A percentile compares a stretch with the other conserved stretches of the same genome.
Conservation (phyloP, 768 basidiomycete species). For the Tylopilus intermedius region DNA sequence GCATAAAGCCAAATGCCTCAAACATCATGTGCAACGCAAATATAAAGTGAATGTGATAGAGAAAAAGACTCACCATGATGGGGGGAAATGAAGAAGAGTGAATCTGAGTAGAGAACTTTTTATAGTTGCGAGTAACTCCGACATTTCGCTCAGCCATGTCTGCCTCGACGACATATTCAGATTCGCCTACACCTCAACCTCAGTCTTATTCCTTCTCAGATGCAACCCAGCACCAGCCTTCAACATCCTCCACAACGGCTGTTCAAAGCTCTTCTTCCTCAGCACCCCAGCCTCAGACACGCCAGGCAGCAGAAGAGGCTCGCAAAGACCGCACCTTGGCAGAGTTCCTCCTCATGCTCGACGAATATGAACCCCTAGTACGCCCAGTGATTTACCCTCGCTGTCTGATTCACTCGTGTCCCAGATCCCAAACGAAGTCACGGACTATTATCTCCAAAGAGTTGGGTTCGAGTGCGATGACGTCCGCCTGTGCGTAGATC, state of each 20-base stretch:
- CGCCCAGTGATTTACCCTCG: constrained; percentile 18
- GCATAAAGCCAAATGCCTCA: constrained; percentile 95
- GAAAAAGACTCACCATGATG: constrained; percentile 20
- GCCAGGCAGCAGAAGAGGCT: constrained; percentile 74
- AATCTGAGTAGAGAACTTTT: not conserved
- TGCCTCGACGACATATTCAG: constrained; percentile 27
- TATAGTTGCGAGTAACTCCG: constrained; percentile 32
- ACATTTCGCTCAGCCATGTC: constrained; percentile 29
- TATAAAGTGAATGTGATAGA: constrained; percentile 21
- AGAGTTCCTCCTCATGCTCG: constrained; percentile 92
- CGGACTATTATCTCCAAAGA: constrained; percentile 93
- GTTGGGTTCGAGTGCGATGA: constrained; percentile 97
- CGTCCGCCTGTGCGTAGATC: constrained; percentile 67
- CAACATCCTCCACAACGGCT: constrained; percentile 13
- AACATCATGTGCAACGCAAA: constrained; percentile 61
- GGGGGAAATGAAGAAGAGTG: not conserved
- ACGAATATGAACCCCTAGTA: constrained; percentile 94
- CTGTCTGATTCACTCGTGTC: not conserved
- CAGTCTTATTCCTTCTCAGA: constrained; percentile 24
- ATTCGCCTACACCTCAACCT: constrained; percentile 30
- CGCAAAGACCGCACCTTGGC: constrained; percentile 86
- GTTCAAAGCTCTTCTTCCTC: constrained; percentile 19
- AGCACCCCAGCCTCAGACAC: constrained; percentile 41
- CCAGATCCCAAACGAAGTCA: constrained; percentile 96
- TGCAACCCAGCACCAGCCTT: constrained; percentile 19